Base-by-base conservation (phyloP, 2,329 filamentous ascomycete species). In the Clonostachys solani region DNA sequence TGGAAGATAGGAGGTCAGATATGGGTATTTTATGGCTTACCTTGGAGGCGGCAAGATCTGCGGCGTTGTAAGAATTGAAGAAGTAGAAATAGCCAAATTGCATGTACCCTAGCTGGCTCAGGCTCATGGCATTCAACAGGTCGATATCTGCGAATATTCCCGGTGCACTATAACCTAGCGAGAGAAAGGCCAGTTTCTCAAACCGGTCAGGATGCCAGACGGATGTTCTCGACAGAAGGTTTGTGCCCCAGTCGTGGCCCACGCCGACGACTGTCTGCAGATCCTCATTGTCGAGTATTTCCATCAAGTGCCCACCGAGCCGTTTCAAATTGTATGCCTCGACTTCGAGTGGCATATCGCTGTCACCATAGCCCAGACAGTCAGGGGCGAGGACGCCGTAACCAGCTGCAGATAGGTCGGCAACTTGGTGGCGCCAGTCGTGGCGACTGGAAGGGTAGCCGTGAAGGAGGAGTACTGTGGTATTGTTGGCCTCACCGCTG, bases 171-270 rank as follows among this genome's bases (percentile, higher is more conserved):
- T 42, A 42, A 10, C 40, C 40, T 5, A 23, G 16, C 6, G 40
- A 42, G 6, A 43, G 16, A n/a, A 33, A 23, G 17, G 42, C 42
- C 17, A 43, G 19, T n/a, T 33, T 33, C 42, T 43, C 13, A 43
- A 49, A 47, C 19, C 48, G 36, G 13, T 62, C 54, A 1, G 60
- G 60, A 41, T 57, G 53, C 45, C 59, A 59, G 15, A 57, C 54
- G n/a, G 56, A 57, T 16, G 62, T 42, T 12, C 54, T 50, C n/a
- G 54, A 61, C 4, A 57, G 52, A 3, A 57, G 46, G 5, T 50
- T 56, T 5, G 61, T 47, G 42, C 61, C 61, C 71, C 71, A 73
- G 51, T 74, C 70, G 47, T 74, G 71, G 9, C 61, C 69, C 19
- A 73, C 57, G 68, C 71, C 73, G 35, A 74, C 56, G 5, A 71